These are phyloP conservation scores for Isabelozyma heimii DNA, from an alignment of 805 yeast genomes.

Conservation along the genomic window DNA sequence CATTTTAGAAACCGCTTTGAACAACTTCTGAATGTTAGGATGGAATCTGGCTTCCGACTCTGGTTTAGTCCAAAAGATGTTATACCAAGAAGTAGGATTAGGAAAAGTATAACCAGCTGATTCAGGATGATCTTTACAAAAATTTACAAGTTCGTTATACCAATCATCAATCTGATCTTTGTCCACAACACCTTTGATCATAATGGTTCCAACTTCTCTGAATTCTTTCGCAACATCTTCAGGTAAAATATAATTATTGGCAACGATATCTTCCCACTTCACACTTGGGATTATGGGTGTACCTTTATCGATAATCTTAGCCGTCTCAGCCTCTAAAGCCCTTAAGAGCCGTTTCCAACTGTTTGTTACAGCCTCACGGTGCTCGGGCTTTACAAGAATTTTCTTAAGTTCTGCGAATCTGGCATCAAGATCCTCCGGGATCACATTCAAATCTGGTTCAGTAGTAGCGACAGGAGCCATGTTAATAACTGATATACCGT, in stretches of 20 bases:
- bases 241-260: slow-evolving; percentile 7
- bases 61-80: slow-evolving; percentile 38
- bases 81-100: slow-evolving; percentile 29
- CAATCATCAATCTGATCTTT: slow-evolving; percentile 10
- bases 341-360: slow-evolving; percentile 26
- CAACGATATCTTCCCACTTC: slow-evolving; percentile 15
- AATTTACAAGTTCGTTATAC: slow-evolving; percentile 12
- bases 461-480: not conserved
- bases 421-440: slow-evolving; percentile 1
- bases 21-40: slow-evolving; percentile 26
- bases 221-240: slow-evolving; percentile 5
- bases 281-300: slow-evolving; percentile 18
- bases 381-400: slow-evolving; percentile 19
- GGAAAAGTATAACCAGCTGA: slow-evolving; percentile 25
- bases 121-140: slow-evolving; percentile 20
- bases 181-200: slow-evolving; percentile 15
- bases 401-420: slow-evolving; percentile 13
- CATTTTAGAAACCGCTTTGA: slow-evolving; percentile 17
- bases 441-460: slow-evolving; percentile 3
- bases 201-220: slow-evolving; percentile 12
- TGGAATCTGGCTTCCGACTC: slow-evolving; percentile 43
- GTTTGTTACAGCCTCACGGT: slow-evolving; percentile 19
- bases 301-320: slow-evolving; percentile 16
- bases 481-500: no score
- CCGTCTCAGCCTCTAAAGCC: slow-evolving; percentile 17